Evolutionary conservation across 2,329 filamentous ascomycete genomes (phyloP), one percentile per base, ranked within the genome.

Genomic region (Amauroascus niger): DNA sequence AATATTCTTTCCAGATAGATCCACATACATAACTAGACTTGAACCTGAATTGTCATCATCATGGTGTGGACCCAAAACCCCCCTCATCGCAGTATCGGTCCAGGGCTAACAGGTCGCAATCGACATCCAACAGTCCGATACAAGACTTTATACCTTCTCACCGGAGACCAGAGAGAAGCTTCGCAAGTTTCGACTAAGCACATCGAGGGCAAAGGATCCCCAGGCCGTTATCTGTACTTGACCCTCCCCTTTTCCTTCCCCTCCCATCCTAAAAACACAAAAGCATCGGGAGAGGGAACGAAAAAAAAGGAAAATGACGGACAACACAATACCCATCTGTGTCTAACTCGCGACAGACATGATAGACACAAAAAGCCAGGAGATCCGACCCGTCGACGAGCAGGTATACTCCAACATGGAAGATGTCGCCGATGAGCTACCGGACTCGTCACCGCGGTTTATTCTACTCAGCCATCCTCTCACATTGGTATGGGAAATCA

Each of bases 201-300:
- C 93, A 1, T 96, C 90, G 32, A 79, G 93, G 60, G 83, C 88
- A 50, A 91, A 85, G 67, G 83, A 85, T 45, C 86, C 90, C 0
- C 88, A 96, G 74, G 93, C 90, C 57, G 83, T 94, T 58, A 95
- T 98, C 62, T 97, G 93, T 97, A 86, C 72, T 84, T 39, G 13
- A 40, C 6, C 14, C 26, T 40, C 46, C 24, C 37, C 39, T 44
- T 33, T 20, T 49, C 52, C n/a, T 24, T 13, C 37, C 45, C 14
- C 5, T 6, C 6, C 16, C 43, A 13, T 13, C 16, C 3, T 9
- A 40, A 48, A 49, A 24, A 48, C 26, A n/a, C n/a, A n/a, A n/a
- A n/a, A n/a, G n/a, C n/a, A n/a, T n/a, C n/a, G n/a, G n/a, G n/a
- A n/a, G n/a, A 11, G 6, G 28, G 28, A 6, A 35, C 13, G 4